A percentile compares a stretch with the other conserved stretches of the same genome.
Evolutionary conservation across 2,329 filamentous ascomycete species (phyloP).

Genomic region (Podosphaera xanthii): DNA sequence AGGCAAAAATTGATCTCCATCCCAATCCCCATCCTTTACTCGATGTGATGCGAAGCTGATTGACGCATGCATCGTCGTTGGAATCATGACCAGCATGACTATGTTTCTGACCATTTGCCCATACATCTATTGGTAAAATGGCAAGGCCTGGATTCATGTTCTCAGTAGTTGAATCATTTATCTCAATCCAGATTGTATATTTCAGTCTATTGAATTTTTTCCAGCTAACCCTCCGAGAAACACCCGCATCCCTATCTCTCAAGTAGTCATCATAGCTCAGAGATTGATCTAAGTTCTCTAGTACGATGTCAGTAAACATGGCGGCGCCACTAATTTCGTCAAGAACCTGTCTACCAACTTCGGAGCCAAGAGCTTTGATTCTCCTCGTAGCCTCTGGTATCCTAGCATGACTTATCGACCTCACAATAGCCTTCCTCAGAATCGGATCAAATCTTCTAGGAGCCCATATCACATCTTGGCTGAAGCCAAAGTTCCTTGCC

Average conservation of each 20-base stretch:
- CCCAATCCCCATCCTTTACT: too few relatives aligned
- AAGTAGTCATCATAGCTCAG: constrained; percentile 6
- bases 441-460: constrained; percentile 10
- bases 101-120: constrained; percentile 10
- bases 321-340: constrained; percentile 8
- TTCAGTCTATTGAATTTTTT: constrained; percentile 8
- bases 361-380: constrained; percentile 1
- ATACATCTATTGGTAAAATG: constrained; percentile 9
- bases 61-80: constrained; percentile 7
- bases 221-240: constrained; percentile 10
- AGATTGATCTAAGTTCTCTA: constrained; percentile 6
- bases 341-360: background rate
- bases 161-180: constrained; percentile 1
- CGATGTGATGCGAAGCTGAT: constrained; percentile 1
- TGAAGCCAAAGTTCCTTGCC: constrained; percentile 7
- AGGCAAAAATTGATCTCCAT: too few relatives aligned
- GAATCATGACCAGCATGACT: constrained; percentile 7
- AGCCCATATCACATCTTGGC: constrained; percentile 7
- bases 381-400: background rate
- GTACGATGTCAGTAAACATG: constrained; percentile 9
- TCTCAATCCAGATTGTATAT: constrained; percentile 7
- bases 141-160: constrained; percentile 7
- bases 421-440: constrained; percentile 8
- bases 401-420: constrained; percentile 7
- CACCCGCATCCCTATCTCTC: constrained; percentile 9